Percentiles rank a stretch among this genome's conserved stretches.
These are phyloP conservation scores for Theobroma cacao DNA, from an alignment of 345 rosid species.

Conservation along the genomic window DNA sequence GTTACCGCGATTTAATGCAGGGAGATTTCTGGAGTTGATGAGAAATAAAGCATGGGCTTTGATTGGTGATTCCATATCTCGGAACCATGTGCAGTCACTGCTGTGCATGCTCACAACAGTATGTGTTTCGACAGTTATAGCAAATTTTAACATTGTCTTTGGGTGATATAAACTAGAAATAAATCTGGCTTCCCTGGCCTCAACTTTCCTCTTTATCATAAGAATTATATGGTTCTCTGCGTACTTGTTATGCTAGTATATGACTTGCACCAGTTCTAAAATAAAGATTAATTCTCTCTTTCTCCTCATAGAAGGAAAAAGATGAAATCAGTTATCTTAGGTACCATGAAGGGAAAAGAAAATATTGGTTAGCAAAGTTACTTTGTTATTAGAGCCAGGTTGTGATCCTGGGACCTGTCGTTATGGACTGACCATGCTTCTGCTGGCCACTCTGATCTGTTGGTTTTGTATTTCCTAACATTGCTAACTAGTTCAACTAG, in stretches of 20 bases:
- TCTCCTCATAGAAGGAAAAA: background rate
- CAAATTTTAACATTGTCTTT: constrained; percentile 17
- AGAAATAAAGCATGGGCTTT: constrained; percentile 78
- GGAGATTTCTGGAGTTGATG: constrained; percentile 67
- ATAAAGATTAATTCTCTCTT: background rate
- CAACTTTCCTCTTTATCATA: background rate
- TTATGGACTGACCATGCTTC: background rate
- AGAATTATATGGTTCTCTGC: background rate
- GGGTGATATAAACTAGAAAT: background rate
- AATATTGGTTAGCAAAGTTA: background rate
- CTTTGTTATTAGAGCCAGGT: background rate
- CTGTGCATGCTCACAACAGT: constrained; percentile 83
- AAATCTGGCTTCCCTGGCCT: constrained; percentile 1
- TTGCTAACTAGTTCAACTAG: background rate
- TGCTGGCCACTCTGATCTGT: background rate
- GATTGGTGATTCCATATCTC: constrained; percentile 91
- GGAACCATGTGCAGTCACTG: constrained; percentile 86
- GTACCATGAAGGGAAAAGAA: background rate
- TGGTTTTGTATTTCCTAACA: background rate
- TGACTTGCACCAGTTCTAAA: background rate
- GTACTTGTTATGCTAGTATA: background rate
- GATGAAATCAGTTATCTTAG: background rate
- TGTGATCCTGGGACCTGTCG: background rate
- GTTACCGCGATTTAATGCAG: constrained; percentile 67
- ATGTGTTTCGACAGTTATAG: constrained; percentile 16